phyloP scores from a whole-genome alignment of 2,329 filamentous ascomycete species.

The Scedosporium minutisporum region DNA sequence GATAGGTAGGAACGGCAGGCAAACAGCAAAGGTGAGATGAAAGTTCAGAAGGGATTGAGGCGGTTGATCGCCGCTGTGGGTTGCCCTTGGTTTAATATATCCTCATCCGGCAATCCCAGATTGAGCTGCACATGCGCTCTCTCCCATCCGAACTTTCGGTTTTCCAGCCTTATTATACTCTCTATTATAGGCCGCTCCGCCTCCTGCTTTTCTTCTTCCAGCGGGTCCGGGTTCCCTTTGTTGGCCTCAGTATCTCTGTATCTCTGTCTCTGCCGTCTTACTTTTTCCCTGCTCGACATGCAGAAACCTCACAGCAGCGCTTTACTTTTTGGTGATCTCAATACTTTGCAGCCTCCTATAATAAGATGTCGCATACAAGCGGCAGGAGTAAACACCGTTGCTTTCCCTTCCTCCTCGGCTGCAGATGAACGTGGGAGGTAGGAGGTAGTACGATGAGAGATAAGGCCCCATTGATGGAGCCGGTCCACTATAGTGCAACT shows the following conservation, averaged over 20 bases:
- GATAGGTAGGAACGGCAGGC: background rate
- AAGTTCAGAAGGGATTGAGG: too few relatives aligned
- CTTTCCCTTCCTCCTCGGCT: background rate
- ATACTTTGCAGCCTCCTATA: background rate
- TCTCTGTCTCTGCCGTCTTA: background rate
- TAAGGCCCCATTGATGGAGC: too few relatives aligned
- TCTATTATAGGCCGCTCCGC: background rate
- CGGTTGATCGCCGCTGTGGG: background rate
- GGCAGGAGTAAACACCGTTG: background rate
- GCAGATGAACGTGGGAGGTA: too few relatives aligned
- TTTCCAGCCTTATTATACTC: background rate
- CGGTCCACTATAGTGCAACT: too few relatives aligned
- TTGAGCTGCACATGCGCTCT: background rate
- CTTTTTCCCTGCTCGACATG: background rate
- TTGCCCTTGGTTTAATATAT: background rate
- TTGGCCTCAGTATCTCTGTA: background rate
- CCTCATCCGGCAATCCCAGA: background rate
- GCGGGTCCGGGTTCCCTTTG: background rate
- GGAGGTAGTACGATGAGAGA: too few relatives aligned
- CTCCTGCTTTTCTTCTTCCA: background rate
- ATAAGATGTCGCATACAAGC: background rate
- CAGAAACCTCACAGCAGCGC: background rate
- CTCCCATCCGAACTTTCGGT: background rate
- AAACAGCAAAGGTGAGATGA: background rate
- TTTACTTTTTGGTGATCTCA: background rate